phyloP scores from a whole-genome alignment of 139 green algal genomes.

The Picochlorum sp. region DNA sequence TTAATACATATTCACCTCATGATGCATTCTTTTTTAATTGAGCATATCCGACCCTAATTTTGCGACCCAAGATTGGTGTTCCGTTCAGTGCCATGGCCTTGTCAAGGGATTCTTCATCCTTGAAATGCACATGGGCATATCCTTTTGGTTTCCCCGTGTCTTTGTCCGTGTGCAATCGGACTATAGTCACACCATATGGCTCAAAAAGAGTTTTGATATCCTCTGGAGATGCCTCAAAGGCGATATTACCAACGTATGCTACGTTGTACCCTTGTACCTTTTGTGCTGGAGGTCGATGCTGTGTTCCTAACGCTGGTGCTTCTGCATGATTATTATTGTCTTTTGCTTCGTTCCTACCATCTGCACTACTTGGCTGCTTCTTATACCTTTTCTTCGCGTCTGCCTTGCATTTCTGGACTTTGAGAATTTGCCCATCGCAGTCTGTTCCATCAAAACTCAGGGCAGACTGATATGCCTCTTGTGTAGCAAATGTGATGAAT shows the following conservation, averaged over 20 bases:
- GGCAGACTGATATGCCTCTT: conserved; percentile 59
- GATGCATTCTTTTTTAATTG: conserved; percentile 42
- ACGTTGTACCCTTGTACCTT: conserved; percentile 69
- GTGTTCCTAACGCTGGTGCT: not conserved
- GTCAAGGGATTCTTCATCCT: conserved; percentile 19
- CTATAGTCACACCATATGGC: conserved; percentile 42
- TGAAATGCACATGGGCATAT: conserved; percentile 85
- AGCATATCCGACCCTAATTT: conserved; percentile 63
- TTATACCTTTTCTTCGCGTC: conserved; percentile 18
- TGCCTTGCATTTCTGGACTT: conserved; percentile 41
- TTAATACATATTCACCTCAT: too few species aligned
- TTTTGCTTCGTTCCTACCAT: not conserved
- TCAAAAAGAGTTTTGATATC: conserved; percentile 56
- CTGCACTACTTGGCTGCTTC: not conserved
- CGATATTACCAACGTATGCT: conserved; percentile 72
- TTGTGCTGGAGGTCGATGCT: conserved; percentile 5
- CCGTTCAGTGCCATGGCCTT: conserved; percentile 57
- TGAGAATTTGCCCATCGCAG: conserved; percentile 52
- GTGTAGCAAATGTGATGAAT: conserved; percentile 85
- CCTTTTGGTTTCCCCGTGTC: conserved; percentile 62
- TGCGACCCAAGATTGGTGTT: conserved; percentile 42
- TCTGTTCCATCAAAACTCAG: conserved; percentile 54
- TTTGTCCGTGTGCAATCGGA: conserved; percentile 74
- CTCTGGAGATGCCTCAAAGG: conserved; percentile 45
- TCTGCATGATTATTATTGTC: not conserved